Conservation (phyloP, 2,329 filamentous ascomycete genomes). For the Lasiodiplodia citricola region DNA sequence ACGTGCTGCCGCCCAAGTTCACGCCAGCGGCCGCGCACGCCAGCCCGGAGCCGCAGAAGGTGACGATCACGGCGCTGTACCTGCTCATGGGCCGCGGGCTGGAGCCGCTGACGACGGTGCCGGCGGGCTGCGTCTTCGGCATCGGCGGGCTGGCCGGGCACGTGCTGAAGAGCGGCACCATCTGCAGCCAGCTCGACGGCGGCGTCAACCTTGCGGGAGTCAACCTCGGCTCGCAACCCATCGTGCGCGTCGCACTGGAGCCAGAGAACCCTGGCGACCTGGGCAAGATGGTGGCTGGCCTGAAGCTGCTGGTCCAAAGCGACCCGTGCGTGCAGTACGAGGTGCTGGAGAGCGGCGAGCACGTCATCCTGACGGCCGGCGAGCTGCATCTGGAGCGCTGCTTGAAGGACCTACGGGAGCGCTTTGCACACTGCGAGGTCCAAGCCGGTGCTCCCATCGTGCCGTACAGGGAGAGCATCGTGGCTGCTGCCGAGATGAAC, state of each 20-base stretch:
- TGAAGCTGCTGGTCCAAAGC: slow-evolving; percentile 87
- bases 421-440: slow-evolving; percentile 93
- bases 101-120: slow-evolving; percentile 81
- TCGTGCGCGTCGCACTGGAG: slow-evolving; percentile 95
- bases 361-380: slow-evolving; percentile 91
- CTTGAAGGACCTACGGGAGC: slow-evolving; percentile 87
- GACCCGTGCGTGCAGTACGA: slow-evolving; percentile 97
- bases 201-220: slow-evolving; percentile 91
- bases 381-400: slow-evolving; percentile 94
- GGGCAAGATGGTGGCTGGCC: slow-evolving; percentile 90
- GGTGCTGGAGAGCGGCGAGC: slow-evolving; percentile 88
- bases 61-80: slow-evolving; percentile 86
- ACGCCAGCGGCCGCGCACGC: slow-evolving; percentile 77
- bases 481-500: slow-evolving; percentile 88
- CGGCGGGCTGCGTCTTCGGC: slow-evolving; percentile 93
- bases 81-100: slow-evolving; percentile 93
- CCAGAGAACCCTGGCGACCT: slow-evolving; percentile 88
- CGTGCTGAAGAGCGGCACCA: slow-evolving; percentile 92
- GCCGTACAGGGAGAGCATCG: slow-evolving; percentile 91
- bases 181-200: slow-evolving; percentile 86
- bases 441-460: slow-evolving; percentile 94
- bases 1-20: slow-evolving; percentile 92
- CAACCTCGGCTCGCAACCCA: slow-evolving; percentile 79
- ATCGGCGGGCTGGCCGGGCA: slow-evolving; percentile 91
- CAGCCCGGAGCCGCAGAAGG: slow-evolving; percentile 75